A percentile compares a stretch with the other conserved stretches of the same genome.
Evolutionary conservation across 2,329 filamentous ascomycete species (phyloP).

Genomic region (Botrytis byssoidea): DNA sequence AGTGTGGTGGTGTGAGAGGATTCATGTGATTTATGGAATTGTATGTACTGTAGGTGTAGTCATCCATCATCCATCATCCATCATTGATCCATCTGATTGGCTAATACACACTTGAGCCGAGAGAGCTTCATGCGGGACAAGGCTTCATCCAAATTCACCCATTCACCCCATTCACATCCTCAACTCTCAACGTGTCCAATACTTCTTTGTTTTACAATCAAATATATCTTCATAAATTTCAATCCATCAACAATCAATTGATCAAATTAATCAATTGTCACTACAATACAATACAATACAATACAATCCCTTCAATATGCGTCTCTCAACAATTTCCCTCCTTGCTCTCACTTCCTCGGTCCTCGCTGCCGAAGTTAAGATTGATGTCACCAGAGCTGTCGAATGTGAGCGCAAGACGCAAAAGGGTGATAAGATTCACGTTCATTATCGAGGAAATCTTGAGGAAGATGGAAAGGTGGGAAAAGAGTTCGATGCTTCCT

Average conservation of each 20-base stretch:
- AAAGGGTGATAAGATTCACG: conserved; percentile 74
- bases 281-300: background rate
- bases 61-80: background rate
- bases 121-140: background rate
- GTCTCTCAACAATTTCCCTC: conserved; percentile 36
- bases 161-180: background rate
- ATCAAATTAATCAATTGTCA: conserved; percentile 22
- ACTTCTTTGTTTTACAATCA: background rate
- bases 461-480: conserved; percentile 55
- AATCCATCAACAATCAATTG: background rate
- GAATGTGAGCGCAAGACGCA: conserved; percentile 77
- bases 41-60: background rate
- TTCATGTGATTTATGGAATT: background rate
- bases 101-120: background rate
- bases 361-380: conserved; percentile 56
- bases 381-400: conserved; percentile 71
- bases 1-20: background rate
- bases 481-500: conserved; percentile 80
- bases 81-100: background rate
- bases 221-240: background rate
- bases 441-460: conserved; percentile 88
- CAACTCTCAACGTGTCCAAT: conserved; percentile 14
- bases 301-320: conserved; percentile 28
- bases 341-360: conserved; percentile 34
- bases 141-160: background rate